Evolutionary conservation across 202 grass and related monocot genomes (phyloP).

Genomic region (Eragrostis tef): DNA sequence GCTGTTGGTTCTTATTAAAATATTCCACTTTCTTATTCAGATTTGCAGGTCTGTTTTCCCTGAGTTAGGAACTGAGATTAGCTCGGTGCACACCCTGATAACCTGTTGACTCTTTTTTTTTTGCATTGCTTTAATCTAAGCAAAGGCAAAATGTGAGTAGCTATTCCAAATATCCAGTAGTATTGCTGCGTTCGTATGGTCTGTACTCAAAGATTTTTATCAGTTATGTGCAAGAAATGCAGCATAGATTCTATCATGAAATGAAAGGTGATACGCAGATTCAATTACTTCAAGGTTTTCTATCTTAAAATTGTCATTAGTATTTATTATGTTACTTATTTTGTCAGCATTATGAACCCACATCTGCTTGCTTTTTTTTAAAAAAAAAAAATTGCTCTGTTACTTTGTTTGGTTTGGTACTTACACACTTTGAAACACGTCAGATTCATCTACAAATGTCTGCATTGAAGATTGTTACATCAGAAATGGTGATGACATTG

Average conservation of each 20-base stretch:
- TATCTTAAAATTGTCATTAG: neutral
- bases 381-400: neutral
- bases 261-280: neutral
- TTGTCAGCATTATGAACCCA: neutral
- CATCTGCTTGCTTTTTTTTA: neutral
- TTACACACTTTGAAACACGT: constrained; percentile 42
- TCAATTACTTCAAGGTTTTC: neutral
- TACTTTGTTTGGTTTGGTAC: neutral
- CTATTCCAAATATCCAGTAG: neutral
- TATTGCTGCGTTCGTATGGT: neutral
- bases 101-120: too few relatives aligned
- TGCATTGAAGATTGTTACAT: constrained; percentile 89
- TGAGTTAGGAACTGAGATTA: too few relatives aligned
- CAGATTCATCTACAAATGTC: constrained; percentile 80
- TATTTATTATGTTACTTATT: neutral
- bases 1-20: neutral
- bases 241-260: constrained; percentile 5
- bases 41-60: neutral
- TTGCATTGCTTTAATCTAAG: neutral
- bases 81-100: too few relatives aligned
- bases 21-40: neutral
- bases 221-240: constrained; percentile 1
- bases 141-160: neutral
- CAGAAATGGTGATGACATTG: constrained; percentile 71
- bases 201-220: constrained; percentile 2